Evolutionary conservation across 306 rosid genomes (phyloP), one percentile per base, ranked within the genome.

Genomic region (Begonia masoniana): DNA sequence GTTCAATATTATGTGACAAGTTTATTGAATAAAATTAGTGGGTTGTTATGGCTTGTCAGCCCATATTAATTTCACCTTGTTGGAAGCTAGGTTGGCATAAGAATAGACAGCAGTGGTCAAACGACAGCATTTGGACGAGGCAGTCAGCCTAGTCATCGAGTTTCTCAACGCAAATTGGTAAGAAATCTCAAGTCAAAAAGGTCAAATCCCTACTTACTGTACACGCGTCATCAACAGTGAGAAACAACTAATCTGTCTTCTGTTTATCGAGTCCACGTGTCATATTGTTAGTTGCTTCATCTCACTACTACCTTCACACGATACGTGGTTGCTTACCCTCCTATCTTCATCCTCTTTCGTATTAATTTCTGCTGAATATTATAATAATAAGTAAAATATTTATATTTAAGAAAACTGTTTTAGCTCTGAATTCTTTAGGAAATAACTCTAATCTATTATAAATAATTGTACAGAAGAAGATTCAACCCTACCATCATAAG

Each of bases 141-240:
- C 19, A 17, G 19, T 17, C 19, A 17, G 19, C 19, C 19, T 17
- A 21, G 24, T 21, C 24, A 2, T 21, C 24, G 4, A 21, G 24
- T 21, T 21, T 21, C 24, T 21, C 24, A 21, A 21, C 24, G 24
- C 24, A 21, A 21, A 21, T 21, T 43, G n/a, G 43, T 14, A 47
- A 42, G 52, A 36, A 31, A 21, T 60, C 41, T 41, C 55, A 43
- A 77, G 60, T 67, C 68, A 63, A 70, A 73, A 75, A 74, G 73
- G 63, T 13, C 17, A 68, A 65, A 83, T 80, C 82, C 4, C 68
- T 41, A 63, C 49, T 57, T 48, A 70, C 86, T 76, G 80, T 63
- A 63, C 67, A 83, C 19, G 68, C 78, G 76, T 72, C 80, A 64
- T 74, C 79, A 56, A 13, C 2, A 43, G 45, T 64, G 15, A 7